These are phyloP conservation scores for Aspergillus fructus DNA, from an alignment of 2,329 filamentous ascomycete species.

Conservation along the genomic window DNA sequence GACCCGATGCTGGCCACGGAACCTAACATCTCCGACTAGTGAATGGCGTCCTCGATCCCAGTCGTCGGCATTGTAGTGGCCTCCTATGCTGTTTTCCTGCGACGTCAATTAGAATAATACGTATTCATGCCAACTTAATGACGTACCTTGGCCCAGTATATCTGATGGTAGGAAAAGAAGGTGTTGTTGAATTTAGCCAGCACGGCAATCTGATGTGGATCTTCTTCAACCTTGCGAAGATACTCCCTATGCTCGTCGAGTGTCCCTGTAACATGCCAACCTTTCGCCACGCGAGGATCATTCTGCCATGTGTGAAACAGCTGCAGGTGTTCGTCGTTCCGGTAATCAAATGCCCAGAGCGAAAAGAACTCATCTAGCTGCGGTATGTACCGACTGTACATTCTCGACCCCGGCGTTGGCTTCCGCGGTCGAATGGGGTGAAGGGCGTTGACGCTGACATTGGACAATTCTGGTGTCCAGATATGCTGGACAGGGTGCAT, in stretches of 20 bases:
- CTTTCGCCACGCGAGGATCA: conserved; percentile 73
- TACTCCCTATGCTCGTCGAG: conserved; percentile 72
- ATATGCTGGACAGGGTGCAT: conserved; percentile 35
- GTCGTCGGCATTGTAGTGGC: conserved; percentile 6
- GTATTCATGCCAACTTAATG: background rate
- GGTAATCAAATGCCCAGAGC: conserved; percentile 69
- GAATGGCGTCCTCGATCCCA: conserved; percentile 9
- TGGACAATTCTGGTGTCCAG: conserved; percentile 49
- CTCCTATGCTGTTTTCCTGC: conserved; percentile 49
- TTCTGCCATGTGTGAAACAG: conserved; percentile 81
- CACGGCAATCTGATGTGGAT: conserved; percentile 69
- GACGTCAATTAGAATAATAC: background rate
- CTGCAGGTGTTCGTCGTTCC: conserved; percentile 61
- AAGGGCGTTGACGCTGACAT: conserved; percentile 56
- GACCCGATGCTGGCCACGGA: conserved; percentile 55
- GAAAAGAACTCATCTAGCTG: conserved; percentile 74
- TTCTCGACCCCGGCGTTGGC: conserved; percentile 65
- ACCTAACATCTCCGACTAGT: conserved; percentile 51
- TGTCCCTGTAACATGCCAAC: conserved; percentile 76
- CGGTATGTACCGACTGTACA: conserved; percentile 77
- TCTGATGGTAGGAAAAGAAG: conserved; percentile 74
- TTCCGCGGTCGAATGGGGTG: conserved; percentile 72
- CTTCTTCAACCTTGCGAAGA: conserved; percentile 64
- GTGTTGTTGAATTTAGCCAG: conserved; percentile 69
- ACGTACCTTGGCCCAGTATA: conserved; percentile 70